Evolutionary conservation across 371 early-diverging fungal genomes (phyloP), one percentile per base, ranked within the genome.

Genomic region (Dichotomocladium elegans): DNA sequence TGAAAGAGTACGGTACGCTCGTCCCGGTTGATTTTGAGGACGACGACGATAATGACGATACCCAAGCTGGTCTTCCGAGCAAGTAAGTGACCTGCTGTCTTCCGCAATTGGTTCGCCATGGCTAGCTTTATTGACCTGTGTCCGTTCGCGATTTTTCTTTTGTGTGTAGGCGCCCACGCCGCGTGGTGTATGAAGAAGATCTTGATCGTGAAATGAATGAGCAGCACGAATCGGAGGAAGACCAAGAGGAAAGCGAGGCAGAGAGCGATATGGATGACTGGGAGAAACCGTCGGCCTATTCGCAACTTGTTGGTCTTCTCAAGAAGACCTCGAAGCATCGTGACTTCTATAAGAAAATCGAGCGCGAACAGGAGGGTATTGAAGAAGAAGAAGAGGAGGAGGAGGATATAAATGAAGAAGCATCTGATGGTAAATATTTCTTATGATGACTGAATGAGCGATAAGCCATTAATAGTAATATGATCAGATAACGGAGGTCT

Each of bases 1-100:
- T 85, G 53, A 76, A 79, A 41, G 85, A 85, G 24, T 85, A 85
- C 52, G 85, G 85, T 41, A 72, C 81, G 49, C 68, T 85, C 7
- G 80, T 83, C 22, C 85, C 85, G 9, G 63, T 72, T 10, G 79
- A 75, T 24, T 79, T 79, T 22, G 72, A 75, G 14, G 74, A 74
- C n/a, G 76, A 77, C 6, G 53, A 62, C 3, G 53, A 33, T 7
- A 33, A 41, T 15, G 24, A 41, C 22, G 47, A 54, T 4, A 25
- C 34, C 4, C 41, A 54, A 8, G 52, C 35, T 27, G 34, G 34
- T 15, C 46, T 12, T 12, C 37, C 50, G 1, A 34, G 3, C 19
- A 57, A 57, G 57, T 57, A 57, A 45, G 17, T 34, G 6, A 27
- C 0, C 12, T 17, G 24, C 5, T 4, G 5, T 15, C 21, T 4